Conservation (phyloP, 345 rosid genomes). For the Erodium maritimum region DNA sequence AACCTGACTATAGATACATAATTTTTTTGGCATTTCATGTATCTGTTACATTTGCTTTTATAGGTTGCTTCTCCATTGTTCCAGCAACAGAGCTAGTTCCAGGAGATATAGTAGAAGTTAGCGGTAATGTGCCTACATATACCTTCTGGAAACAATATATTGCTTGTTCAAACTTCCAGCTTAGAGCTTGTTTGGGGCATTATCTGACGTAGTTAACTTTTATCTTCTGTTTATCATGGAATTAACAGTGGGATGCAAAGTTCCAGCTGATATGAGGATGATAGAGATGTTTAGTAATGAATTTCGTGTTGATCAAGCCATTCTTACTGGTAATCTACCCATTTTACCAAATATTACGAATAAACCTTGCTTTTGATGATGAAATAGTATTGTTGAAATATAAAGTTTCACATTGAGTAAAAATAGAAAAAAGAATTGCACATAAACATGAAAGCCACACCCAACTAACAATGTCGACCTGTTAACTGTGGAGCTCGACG, state of each 20-base stretch:
- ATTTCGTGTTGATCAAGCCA: conserved; percentile 95
- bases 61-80: conserved; percentile 96
- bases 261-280: conserved; percentile 98
- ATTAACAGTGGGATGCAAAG: conserved; percentile 81
- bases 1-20: too few species aligned
- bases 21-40: too few species aligned
- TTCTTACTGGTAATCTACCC: conserved; percentile 64
- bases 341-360: conserved; percentile 2
- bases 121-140: conserved; percentile 36
- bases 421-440: too few species aligned
- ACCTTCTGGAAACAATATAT: neutral
- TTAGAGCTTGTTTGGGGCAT: neutral
- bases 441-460: too few species aligned
- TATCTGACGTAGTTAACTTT: neutral
- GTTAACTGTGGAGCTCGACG: too few species aligned
- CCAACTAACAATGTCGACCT: too few species aligned
- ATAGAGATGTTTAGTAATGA: conserved; percentile 84
- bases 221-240: conserved; percentile 4
- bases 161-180: neutral
- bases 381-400: too few species aligned
- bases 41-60: conserved; percentile 4
- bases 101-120: conserved; percentile 92
- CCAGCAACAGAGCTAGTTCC: conserved; percentile 94
- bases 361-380: neutral
- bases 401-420: too few species aligned